A percentile compares a stretch with the other conserved stretches of the same genome.
phyloP scores from a whole-genome alignment of 129 eudicot species.

The Solidago caesia region DNA sequence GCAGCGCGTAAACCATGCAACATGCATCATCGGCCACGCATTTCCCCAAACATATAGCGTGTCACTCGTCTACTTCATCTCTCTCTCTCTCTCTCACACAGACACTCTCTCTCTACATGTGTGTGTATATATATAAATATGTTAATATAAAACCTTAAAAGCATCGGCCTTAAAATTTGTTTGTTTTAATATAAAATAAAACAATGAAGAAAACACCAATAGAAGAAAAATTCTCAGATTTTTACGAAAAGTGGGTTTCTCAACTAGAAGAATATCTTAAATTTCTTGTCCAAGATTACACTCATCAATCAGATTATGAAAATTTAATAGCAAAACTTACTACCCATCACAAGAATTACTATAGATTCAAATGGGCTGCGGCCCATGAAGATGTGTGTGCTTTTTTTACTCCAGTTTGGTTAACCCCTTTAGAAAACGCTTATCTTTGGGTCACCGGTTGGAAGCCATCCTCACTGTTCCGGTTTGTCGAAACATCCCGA shows the following conservation, averaged over 20 bases:
- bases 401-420: conserved; percentile 58
- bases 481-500: conserved; percentile 42
- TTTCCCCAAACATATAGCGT: conserved; percentile 39
- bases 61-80: conserved; percentile 32
- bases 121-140: neutral
- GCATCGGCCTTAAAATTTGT: neutral
- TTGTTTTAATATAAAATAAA: neutral
- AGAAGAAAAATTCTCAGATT: conserved; percentile 51
- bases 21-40: conserved; percentile 47
- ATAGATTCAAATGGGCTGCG: conserved; percentile 66
- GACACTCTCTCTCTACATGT: neutral
- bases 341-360: conserved; percentile 74
- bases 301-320: conserved; percentile 18
- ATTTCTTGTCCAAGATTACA: conserved; percentile 22
- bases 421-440: conserved; percentile 54
- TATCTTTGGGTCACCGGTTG: conserved; percentile 81
- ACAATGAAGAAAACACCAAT: conserved; percentile 30
- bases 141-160: conserved; percentile 15
- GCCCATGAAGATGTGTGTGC: conserved; percentile 66
- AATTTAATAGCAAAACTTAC: conserved; percentile 50
- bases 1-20: conserved; percentile 49
- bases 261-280: conserved; percentile 49
- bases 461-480: conserved; percentile 70
- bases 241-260: conserved; percentile 56
- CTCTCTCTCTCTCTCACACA: conserved; percentile 14